Evolutionary conservation across 805 yeast genomes (phyloP).

Genomic region (Priceomyces haplophilus): DNA sequence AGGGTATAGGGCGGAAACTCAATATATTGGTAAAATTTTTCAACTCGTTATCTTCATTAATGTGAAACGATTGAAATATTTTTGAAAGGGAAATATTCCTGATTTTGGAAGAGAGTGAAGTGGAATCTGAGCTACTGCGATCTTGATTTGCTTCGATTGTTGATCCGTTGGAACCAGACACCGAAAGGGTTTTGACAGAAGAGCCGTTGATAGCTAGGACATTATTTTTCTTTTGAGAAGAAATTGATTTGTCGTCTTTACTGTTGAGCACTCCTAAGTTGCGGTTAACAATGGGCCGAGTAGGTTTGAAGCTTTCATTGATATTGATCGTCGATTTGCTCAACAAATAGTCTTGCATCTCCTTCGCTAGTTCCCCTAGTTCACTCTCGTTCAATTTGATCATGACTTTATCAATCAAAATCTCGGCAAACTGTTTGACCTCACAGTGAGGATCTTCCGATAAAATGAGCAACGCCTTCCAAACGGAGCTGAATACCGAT

Average conservation of each 20-base stretch:
- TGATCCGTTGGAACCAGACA: slow-evolving; percentile 19
- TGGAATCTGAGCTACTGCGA: slow-evolving; percentile 20
- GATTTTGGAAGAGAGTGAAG: slow-evolving; percentile 32
- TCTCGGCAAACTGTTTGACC: slow-evolving; percentile 68
- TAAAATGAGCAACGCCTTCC: slow-evolving; percentile 79
- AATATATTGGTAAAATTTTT: slow-evolving; percentile 36
- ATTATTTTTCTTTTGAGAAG: slow-evolving; percentile 21
- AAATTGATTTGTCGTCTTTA: slow-evolving; percentile 12
- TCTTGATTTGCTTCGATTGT: slow-evolving; percentile 6
- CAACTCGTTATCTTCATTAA: slow-evolving; percentile 39
- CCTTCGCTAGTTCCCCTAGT: slow-evolving; percentile 59
- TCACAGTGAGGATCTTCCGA: slow-evolving; percentile 88
- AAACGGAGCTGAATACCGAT: slow-evolving; percentile 76
- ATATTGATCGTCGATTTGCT: slow-evolving; percentile 46
- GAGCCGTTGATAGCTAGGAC: slow-evolving; percentile 28
- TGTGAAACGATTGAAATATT: slow-evolving; percentile 35
- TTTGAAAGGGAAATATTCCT: slow-evolving; percentile 33
- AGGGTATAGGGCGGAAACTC: slow-evolving; percentile 33
- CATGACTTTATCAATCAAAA: slow-evolving; percentile 70
- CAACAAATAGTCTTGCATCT: slow-evolving; percentile 61
- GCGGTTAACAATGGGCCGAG: slow-evolving; percentile 35
- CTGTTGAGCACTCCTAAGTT: slow-evolving; percentile 17
- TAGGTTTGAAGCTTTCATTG: slow-evolving; percentile 39
- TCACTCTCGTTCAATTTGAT: slow-evolving; percentile 61
- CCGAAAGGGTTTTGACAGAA: slow-evolving; percentile 26